Conservation (phyloP, 2,329 filamentous ascomycete genomes). For the Nigrospora sphaerica region DNA sequence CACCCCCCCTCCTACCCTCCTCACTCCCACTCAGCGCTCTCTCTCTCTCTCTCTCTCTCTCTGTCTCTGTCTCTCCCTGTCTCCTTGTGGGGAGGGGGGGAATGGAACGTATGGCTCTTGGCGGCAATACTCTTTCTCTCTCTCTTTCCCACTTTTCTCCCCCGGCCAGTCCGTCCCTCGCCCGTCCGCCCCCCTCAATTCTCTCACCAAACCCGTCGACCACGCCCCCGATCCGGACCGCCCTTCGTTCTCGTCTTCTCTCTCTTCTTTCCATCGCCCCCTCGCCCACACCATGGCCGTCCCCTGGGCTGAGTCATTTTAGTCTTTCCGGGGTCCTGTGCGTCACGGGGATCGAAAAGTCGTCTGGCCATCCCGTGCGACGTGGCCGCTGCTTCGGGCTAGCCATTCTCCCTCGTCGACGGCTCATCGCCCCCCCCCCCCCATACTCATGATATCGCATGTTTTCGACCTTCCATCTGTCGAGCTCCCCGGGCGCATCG, state of each 20-base stretch:
- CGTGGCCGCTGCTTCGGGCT: conserved; percentile 10
- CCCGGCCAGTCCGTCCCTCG: conserved; percentile 7
- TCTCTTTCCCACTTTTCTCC: background rate
- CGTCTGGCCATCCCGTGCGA: conserved; percentile 2
- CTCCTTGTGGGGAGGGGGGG: too few relatives aligned
- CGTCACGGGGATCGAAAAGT: background rate
- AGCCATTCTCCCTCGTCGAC: background rate
- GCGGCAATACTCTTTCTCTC: too few relatives aligned
- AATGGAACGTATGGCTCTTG: too few relatives aligned
- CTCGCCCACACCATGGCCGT: conserved; percentile 15
- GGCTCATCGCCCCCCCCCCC: background rate
- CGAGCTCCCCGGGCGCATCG: conserved; percentile 15
- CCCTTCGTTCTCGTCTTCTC: conserved; percentile 17
- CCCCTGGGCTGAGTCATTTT: conserved; percentile 20
- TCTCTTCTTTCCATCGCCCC: conserved; percentile 13
- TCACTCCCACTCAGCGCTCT: conserved; percentile 4
- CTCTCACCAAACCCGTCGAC: conserved; percentile 6
- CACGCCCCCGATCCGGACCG: conserved; percentile 4
- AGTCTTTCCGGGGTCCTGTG: conserved; percentile 5
- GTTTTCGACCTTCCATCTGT: conserved; percentile 10
- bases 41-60: background rate
- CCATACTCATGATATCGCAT: conserved; percentile 7
- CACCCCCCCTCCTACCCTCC: background rate
- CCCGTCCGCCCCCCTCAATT: background rate
- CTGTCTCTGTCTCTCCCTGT: background rate